These are phyloP conservation scores for Amanita inopinata DNA, from an alignment of 768 basidiomycete genomes.

Conservation along the genomic window DNA sequence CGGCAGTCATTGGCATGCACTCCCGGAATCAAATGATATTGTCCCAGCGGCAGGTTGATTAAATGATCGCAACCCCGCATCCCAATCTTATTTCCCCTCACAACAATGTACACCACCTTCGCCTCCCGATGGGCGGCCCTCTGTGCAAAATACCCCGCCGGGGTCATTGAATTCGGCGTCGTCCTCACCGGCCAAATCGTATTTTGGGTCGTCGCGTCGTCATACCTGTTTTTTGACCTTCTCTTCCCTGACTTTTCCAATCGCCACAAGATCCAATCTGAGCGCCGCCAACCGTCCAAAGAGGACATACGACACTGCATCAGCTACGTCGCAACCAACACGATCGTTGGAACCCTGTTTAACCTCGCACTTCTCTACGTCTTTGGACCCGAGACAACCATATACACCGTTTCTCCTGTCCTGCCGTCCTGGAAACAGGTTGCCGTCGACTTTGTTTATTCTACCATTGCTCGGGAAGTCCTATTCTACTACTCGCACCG, in stretches of 20 bases:
- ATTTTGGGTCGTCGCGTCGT: constrained; percentile 18
- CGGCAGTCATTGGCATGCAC: no score
- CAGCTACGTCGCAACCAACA: constrained; percentile 16
- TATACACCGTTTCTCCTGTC: no score
- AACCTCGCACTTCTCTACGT: constrained; percentile 11
- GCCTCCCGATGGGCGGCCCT: no score
- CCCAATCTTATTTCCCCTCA: no score
- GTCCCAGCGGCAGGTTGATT: no score
- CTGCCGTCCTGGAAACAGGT: neutral
- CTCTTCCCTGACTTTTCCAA: constrained; percentile 17
- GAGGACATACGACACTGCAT: constrained; percentile 19
- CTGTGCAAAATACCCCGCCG: no score
- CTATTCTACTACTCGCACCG: constrained; percentile 23
- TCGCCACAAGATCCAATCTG: constrained; percentile 19
- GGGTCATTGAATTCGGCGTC: no score
- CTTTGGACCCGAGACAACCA: neutral
- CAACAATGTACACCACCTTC: no score
- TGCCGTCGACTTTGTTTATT: constrained; percentile 13
- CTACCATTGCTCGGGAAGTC: constrained; percentile 18
- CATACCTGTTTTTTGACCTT: constrained; percentile 17
- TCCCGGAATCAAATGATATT: no score
- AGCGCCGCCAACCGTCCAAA: constrained; percentile 17
- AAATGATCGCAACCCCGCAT: no score
- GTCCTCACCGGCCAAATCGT: no score
- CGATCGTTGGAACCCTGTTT: constrained; percentile 15